Evolutionary conservation across 345 rosid genomes (phyloP), one percentile per base, ranked within the genome.

Genomic region (Pistacia integerrima): DNA sequence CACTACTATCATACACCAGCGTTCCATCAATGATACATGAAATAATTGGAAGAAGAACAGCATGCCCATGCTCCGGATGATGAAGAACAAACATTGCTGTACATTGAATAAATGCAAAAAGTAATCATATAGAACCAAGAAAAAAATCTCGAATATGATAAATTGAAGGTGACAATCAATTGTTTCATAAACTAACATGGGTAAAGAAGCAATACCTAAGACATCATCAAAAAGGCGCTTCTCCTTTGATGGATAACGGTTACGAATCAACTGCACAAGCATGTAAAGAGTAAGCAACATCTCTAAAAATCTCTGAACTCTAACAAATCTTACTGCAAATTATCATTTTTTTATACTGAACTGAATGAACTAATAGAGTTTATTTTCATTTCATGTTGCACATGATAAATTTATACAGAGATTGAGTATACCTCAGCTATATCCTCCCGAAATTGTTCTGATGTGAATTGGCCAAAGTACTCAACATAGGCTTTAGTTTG

Each of bases 21-120:
- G 89, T 82, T 74, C 96, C 97, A 81, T 90, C 99, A 69, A 95
- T 93, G 78, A 95, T 88, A 72, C 91, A 90, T 79, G 99, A 91
- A 80, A 95, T 95, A 52, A 95, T 92, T 13, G 98, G 99, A 89
- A 90, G 98, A 85, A 90, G 85, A 59, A 95, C 99, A 11, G 98
- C 96, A 76, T 89, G 98, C 60, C 99, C 99, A 72, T 93, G 97
- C 86, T 95, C 99, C 25, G 99, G 99, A 80, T 95, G 99, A 80
- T 95, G 92, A 71, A 95, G 94, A 76, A 95, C 99, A 88, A 95
- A 95, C 25, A 74, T 95, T n/a, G 99, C 99, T 95, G 94, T 73
- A 74, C 75, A 79, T 67, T 69, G 28, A 71, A 76, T 20, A 73
- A 80, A 74, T n/a, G 36, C 61, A 74, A 6, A 76, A 82, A 73